Base-by-base conservation (phyloP, 257 asterid species). In the Nicotiana sylvestris region DNA sequence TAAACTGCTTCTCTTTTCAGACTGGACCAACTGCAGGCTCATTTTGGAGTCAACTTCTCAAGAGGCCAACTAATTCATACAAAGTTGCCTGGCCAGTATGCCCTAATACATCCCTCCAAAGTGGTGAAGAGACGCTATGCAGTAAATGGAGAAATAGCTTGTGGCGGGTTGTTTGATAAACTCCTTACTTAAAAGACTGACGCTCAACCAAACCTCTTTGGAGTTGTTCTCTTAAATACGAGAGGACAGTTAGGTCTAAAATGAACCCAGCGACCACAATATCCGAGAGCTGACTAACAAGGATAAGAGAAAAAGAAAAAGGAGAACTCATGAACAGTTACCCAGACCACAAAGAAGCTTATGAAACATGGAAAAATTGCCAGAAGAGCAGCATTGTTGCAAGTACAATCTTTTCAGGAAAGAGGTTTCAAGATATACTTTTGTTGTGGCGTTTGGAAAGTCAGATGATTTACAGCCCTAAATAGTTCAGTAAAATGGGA, bases 1-100 rank as follows among this genome's bases (percentile, higher is more conserved):
- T 51, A 66, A 3, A 33, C 76, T 35, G 29, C 77, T 8, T 32
- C 17, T 66, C 76, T 15, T 33, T 67, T 67, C 16, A 35, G 53
- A 3, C 29, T 9, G 53, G 76, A 67, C 25, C 29, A 67, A 35
- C 53, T 68, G 0, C 0, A 46, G 55, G 77, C 16, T 68, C 30
- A 68, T 68, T 68, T 68, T n/a, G 29, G 77, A 68, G 37, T 15
- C 35, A 35, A 68, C 77, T 68, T 67, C 76, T 33, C 76, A 35
- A 67, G 53, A 3, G 21, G 37, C 30, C 55, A 68, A 35, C 55
- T 68, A 18, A 27, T 35, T 33, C 33, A 0, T 6, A 9, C 51
- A 33, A 13, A 66, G 51, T 66, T 16, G 5, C 76, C 76, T 32
- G 27, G 76, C 27, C 7, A 33, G 49, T 66, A 66, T 32, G 25